Percentiles rank a stretch among this genome's conserved stretches.
phyloP scores from a whole-genome alignment of 805 yeast species.

The Candida orba region DNA sequence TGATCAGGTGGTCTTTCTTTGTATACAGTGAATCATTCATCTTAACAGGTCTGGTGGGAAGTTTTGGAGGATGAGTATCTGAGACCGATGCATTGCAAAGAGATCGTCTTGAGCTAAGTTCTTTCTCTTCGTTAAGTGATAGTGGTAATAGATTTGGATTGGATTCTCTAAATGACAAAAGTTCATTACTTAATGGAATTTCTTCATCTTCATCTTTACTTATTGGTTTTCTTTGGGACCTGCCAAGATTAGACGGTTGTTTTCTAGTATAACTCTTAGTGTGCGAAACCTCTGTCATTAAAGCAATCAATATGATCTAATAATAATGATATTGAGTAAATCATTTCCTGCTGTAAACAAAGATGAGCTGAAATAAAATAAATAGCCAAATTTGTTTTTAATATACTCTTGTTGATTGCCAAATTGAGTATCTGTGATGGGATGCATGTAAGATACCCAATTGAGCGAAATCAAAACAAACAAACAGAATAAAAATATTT shows the following conservation, averaged over 20 bases:
- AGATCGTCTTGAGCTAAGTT: neutral
- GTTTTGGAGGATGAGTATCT: neutral
- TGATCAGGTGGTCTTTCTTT: neutral
- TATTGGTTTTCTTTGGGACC: neutral
- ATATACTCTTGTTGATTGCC: too few species aligned
- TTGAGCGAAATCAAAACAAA: conserved; percentile 9
- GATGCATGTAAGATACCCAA: neutral
- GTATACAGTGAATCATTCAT: neutral
- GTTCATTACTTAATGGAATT: neutral
- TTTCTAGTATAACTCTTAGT: too few species aligned
- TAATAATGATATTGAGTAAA: too few species aligned
- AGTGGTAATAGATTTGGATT: conserved; percentile 23
- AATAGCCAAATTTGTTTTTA: too few species aligned
- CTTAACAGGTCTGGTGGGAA: neutral
- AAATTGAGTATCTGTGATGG: neutral
- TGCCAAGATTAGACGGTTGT: too few species aligned
- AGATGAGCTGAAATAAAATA: too few species aligned
- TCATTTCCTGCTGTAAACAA: too few species aligned
- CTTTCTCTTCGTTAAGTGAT: conserved; percentile 4
- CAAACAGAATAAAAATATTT: neutral
- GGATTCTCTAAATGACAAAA: conserved; percentile 7
- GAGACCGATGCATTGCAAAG: too few species aligned
- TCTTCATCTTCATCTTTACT: neutral
- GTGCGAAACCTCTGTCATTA: too few species aligned
- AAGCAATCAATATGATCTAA: too few species aligned